phyloP scores from a whole-genome alignment of 331 rosid species.

The Ulmus americana region DNA sequence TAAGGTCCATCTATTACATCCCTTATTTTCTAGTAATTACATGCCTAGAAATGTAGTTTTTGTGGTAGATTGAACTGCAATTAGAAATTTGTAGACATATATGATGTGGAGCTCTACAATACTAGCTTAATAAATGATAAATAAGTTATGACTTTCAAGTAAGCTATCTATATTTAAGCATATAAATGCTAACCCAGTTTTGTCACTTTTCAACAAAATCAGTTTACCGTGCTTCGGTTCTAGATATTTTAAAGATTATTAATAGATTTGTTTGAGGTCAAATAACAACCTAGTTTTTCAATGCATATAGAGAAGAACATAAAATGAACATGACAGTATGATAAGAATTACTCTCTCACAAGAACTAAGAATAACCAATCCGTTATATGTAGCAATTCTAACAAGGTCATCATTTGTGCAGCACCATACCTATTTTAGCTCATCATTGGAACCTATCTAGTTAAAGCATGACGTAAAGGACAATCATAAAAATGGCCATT shows the following conservation, averaged over 20 bases:
- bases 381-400: constrained; percentile 94
- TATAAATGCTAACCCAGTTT: background rate
- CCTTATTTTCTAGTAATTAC: background rate
- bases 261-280: background rate
- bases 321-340: background rate
- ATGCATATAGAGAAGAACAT: background rate
- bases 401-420: constrained; percentile 87
- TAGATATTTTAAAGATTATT: background rate
- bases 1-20: background rate
- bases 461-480: constrained; percentile 19
- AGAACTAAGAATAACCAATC: constrained; percentile 73
- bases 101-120: background rate
- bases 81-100: background rate
- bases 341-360: constrained; percentile 58
- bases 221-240: background rate
- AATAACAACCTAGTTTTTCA: background rate
- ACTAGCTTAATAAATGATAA: background rate
- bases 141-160: background rate
- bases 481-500: background rate
- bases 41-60: background rate
- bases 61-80: background rate
- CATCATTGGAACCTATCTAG: constrained; percentile 79
- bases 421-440: constrained; percentile 91
- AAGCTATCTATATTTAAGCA: background rate
- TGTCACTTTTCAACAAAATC: background rate